phyloP scores from a whole-genome alignment of 2,329 filamentous ascomycete species.

The Coniochaeta sp. region DNA sequence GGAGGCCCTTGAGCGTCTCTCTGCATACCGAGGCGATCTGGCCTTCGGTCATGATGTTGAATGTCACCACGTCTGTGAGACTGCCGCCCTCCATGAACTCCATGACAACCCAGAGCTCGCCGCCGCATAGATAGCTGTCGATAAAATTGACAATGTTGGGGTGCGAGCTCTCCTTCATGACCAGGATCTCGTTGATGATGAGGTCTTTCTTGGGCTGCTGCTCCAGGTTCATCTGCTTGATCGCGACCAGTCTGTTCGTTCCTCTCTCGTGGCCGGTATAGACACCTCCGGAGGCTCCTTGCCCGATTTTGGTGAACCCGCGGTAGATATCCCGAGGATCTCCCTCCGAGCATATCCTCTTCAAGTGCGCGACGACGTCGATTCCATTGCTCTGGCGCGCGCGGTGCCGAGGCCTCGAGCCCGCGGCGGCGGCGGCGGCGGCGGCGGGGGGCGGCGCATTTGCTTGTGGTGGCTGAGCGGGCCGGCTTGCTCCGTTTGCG shows the following conservation, averaged over 20 bases:
- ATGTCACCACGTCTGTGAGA: constrained; percentile 95
- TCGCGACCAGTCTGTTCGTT: constrained; percentile 84
- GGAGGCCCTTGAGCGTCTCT: constrained; percentile 84
- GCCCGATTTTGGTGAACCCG: constrained; percentile 88
- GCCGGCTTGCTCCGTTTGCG: constrained; percentile 27
- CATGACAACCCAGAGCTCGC: constrained; percentile 98
- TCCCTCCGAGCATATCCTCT: constrained; percentile 82
- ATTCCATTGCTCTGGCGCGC: constrained; percentile 71
- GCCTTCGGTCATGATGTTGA: constrained; percentile 97
- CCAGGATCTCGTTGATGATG: constrained; percentile 97
- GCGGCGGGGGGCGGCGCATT: no score
- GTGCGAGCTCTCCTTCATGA: constrained; percentile 98
- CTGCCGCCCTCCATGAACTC: constrained; percentile 99
- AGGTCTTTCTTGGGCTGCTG: constrained; percentile 98
- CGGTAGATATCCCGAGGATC: constrained; percentile 86
- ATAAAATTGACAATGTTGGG: constrained; percentile 99
- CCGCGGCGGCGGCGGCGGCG: constrained; percentile 26
- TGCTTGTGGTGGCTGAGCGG: constrained; percentile 31
- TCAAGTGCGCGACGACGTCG: constrained; percentile 77
- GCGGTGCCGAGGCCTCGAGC: constrained; percentile 66
- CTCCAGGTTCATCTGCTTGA: constrained; percentile 99
- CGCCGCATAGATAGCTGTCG: constrained; percentile 84
- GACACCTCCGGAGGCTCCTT: constrained; percentile 93
- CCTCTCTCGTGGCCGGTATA: constrained; percentile 83
- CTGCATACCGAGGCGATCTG: constrained; percentile 95